Evolutionary conservation across 306 rosid species (phyloP), one percentile per base, ranked within the genome.

Genomic region (Ziziphus jujuba): DNA sequence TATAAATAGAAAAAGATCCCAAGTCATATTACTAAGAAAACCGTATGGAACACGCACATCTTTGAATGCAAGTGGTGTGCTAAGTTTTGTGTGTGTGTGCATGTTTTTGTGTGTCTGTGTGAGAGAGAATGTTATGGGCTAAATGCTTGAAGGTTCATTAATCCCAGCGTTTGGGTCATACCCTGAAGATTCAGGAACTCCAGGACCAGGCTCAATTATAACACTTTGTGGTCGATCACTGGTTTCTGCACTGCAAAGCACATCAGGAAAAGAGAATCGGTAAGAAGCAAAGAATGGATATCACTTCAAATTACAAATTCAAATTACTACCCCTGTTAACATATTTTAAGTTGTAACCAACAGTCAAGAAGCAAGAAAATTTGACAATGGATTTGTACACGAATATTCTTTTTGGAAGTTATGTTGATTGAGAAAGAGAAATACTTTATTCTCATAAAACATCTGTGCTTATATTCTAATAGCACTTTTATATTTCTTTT

Each of bases 151-250:
- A 49, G 54, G 20, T 15, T 15, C 19, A 49, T 12, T 6, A 49
- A 49, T 20, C 54, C 51, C 63, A 54, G 67, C 59, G 51, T 14
- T 52, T 70, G 67, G 69, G 22, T 38, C 38, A 61, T 62, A 87
- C 93, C 84, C 84, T 28, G 74, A 66, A 28, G 72, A 82, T 59
- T 84, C 77, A 61, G 73, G 84, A 83, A 66, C 64, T 69, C 70
- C 74, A 75, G 22, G 22, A 61, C 49, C 70, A 65, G 81, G 80
- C 44, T 76, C 85, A 54, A 59, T 63, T 59, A 53, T 58, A 70
- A 53, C 75, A 25, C 15, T 66, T 59, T 69, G 58, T 63, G 82
- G 51, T 75, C 73, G 74, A 57, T 77, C 83, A 64, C 71, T 77
- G 57, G 67, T 67, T 75, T 70, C 82, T 10, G 82, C 83, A 51